Evolutionary conservation across 805 yeast species (phyloP), one percentile per base, ranked within the genome.

Genomic region (Starmerella apis): DNA sequence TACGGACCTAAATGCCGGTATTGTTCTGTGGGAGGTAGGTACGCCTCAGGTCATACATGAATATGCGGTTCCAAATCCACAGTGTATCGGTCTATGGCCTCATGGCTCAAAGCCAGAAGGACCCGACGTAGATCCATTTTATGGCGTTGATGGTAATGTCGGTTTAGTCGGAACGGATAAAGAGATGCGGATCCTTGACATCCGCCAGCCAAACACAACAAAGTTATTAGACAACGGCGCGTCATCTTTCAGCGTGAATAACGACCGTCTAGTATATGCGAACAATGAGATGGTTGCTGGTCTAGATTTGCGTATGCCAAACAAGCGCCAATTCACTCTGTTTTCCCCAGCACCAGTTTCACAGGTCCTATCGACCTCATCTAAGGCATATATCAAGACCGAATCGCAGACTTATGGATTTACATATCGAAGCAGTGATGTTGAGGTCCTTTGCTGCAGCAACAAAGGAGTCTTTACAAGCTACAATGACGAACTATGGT

Each of bases 21-120:
- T 81, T 1, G 70, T 66, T 38, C 59, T 85, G 32, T 83, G 87
- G 88, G 90, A 83, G 57, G 76, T 86, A 61, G 80, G 83, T 0
- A 59, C 73, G 1, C 86, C 81, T 1, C 47, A 59, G 18, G 58
- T 65, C 8, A 60, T 81, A 4, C 65, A 71, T 57, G 63, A 68
- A 32, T 70, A 77, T 46, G 53, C 58, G 7, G 67, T 76, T 33
- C 61, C 58, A 9, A 67, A 64, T 31, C 64, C 66, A 18, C 39
- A 28, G 14, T 33, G 48, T 32, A 32, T 46, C 20, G 46, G 13
- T 24, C 35, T 39, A 37, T 41, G 38, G 50, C 19, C n/a, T 13
- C 7, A 36, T 10, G 46, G 22, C 3, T 22, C 32, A 4, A 30
- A 25, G 18, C 28, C 38, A 2, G 35, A 32, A n/a, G 50, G 33